These are phyloP conservation scores for Lindgomyces ingoldianus DNA, from an alignment of 495 filamentous ascomycete genomes.

Conservation along the genomic window DNA sequence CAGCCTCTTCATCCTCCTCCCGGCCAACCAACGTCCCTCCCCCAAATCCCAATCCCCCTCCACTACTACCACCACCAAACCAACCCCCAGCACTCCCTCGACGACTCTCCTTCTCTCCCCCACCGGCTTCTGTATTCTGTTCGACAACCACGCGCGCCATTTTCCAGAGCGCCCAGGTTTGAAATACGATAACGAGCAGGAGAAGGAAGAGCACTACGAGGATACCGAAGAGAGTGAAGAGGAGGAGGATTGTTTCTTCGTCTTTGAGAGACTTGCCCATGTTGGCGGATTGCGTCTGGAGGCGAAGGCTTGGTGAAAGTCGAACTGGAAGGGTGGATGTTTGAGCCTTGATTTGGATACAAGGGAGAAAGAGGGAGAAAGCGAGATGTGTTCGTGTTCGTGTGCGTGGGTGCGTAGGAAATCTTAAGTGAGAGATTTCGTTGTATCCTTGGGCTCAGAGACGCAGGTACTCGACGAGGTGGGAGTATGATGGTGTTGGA, in stretches of 20 bases:
- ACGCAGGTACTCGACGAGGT: no score
- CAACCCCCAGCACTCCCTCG: background rate
- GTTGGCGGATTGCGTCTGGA: no score
- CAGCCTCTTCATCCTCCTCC: constrained; percentile 2
- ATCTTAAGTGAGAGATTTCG: no score
- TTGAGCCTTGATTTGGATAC: no score
- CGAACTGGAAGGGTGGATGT: no score
- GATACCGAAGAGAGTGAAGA: constrained; percentile 28
- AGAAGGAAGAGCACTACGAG: constrained; percentile 24
- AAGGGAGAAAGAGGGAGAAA: no score
- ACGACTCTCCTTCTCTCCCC: background rate
- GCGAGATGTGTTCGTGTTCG: no score
- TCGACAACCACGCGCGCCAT: constrained; percentile 18
- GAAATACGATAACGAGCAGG: constrained; percentile 8
- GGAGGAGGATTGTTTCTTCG: constrained; percentile 12
- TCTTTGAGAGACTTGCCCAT: constrained; percentile 1
- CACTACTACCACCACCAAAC: background rate
- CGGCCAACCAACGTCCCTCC: constrained; percentile 20
- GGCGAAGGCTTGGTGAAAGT: no score
- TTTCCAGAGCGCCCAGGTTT: constrained; percentile 24
- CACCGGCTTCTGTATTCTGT: constrained; percentile 21
- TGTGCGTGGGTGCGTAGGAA: no score
- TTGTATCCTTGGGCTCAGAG: no score
- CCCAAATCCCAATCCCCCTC: no score
- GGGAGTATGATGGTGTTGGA: no score